Conservation (phyloP, 1,139 yeast species). For the Protomyces macrosporus region DNA sequence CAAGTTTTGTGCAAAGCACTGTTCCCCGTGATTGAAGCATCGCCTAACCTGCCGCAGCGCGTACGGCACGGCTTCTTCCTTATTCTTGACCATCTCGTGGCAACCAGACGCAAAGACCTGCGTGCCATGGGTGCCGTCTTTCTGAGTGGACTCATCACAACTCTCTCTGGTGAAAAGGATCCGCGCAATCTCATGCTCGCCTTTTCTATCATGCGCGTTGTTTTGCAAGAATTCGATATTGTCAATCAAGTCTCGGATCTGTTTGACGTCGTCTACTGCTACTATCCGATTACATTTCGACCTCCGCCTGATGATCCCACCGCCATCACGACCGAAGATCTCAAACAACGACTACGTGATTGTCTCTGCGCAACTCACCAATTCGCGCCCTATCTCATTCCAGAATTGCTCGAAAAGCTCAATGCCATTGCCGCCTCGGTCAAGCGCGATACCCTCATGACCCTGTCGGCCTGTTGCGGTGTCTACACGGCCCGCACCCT, state of each 20-base stretch:
- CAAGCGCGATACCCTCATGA: constrained; percentile 66
- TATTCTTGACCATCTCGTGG: constrained; percentile 44
- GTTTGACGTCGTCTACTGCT: constrained; percentile 86
- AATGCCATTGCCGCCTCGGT: constrained; percentile 75
- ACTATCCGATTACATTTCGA: constrained; percentile 85
- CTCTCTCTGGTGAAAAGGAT: constrained; percentile 87
- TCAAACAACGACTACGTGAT: constrained; percentile 53
- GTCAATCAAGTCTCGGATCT: constrained; percentile 44
- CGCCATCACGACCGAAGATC: constrained; percentile 66
- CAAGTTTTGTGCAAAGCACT: background rate
- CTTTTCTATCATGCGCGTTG: constrained; percentile 52
- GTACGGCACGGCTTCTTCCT: constrained; percentile 58
- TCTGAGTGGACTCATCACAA: constrained; percentile 54
- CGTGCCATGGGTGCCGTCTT: constrained; percentile 42
- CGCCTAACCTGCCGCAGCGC: constrained; percentile 50
- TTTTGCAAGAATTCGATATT: constrained; percentile 49
- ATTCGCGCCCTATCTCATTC: constrained; percentile 69
- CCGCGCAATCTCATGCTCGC: constrained; percentile 78
- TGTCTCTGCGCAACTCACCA: constrained; percentile 57
- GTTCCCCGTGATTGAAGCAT: constrained; percentile 16
- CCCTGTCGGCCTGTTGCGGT: constrained; percentile 54
- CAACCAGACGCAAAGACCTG: constrained; percentile 34
- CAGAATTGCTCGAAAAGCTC: constrained; percentile 74
- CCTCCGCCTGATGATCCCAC: constrained; percentile 88
- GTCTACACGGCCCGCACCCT: constrained; percentile 47